Evolutionary conservation across 495 filamentous ascomycete genomes (phyloP), one percentile per base, ranked within the genome.

Genomic region (Penicillium alfredii): DNA sequence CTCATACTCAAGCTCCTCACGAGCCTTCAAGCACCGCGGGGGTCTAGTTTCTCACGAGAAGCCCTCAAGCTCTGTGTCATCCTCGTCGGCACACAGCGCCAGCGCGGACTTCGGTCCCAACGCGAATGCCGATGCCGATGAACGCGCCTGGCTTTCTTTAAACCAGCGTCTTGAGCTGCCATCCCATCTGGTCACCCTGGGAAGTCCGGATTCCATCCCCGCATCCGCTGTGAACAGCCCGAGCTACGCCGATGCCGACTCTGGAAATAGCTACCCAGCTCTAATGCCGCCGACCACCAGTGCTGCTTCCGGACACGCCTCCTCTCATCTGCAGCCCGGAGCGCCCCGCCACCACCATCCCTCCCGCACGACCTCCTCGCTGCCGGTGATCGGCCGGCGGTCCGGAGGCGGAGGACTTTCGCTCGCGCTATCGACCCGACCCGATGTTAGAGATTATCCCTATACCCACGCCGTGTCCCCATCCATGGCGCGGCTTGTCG

Each of bases 81-180:
- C 64, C 8, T 64, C 74, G 8, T 67, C 69, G n/a, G 58, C 68
- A 8, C 44, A 43, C n/a, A 57, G 51, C 25, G 29, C 34, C 19
- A 44, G 18, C 17, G 51, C 41, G 20, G 52, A 53, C 0, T 21
- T 11, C 29, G 42, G 44, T 32, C 14, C 33, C 20, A 43, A 42
- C 15, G 42, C 46, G n/a, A 41, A 45, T 15, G 27, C 49, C 8
- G 52, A 61, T 36, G 48, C 66, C 49, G 80, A 86, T 20, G 78
- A 85, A 28, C 63, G 60, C 8, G 66, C 76, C 12, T 93, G 86
- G 86, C 69, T 82, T 8, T 78, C 71, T 17, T 74, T 88, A 50
- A 90, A 88, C 44, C 75, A 78, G 4, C 71, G 84, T 13, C 69
- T 88, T 1, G 80, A 88, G 39, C 62, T 88, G 4, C 82, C 81